Conservation (phyloP, 1,284 basidiomycete genomes). For the Mycosarcoma mackinlayi region DNA sequence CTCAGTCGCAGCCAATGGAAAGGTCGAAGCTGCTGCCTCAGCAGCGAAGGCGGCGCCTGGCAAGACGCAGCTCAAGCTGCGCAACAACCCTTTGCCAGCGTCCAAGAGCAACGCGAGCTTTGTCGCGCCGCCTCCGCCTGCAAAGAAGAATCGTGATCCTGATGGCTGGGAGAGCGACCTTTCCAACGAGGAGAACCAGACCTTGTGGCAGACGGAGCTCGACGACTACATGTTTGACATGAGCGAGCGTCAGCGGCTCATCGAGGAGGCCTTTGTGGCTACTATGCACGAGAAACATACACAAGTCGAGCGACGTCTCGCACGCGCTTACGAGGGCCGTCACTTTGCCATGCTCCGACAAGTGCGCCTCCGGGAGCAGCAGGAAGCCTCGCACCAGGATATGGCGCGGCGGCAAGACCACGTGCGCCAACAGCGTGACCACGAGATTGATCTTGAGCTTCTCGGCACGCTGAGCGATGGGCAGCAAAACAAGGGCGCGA, state of each 20-base stretch:
- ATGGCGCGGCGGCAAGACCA: slow-evolving; percentile 35
- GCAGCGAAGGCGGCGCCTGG: slow-evolving; percentile 15
- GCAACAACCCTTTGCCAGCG: slow-evolving; percentile 52
- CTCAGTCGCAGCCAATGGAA: slow-evolving; percentile 5
- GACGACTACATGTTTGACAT: slow-evolving; percentile 54
- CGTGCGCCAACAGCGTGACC: slow-evolving; percentile 50
- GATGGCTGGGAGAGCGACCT: slow-evolving; percentile 65
- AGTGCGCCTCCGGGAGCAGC: slow-evolving; percentile 41
- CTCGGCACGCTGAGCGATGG: slow-evolving; percentile 59
- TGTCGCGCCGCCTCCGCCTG: slow-evolving; percentile 46
- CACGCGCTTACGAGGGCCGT: slow-evolving; percentile 53
- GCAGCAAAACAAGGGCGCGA: slow-evolving; percentile 18
- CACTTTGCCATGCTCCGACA: slow-evolving; percentile 53
- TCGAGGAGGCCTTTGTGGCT: slow-evolving; percentile 51
- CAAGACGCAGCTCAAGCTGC: slow-evolving; percentile 47
- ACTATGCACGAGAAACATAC: slow-evolving; percentile 39
- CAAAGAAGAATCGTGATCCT: slow-evolving; percentile 45
- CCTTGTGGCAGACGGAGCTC: slow-evolving; percentile 56
- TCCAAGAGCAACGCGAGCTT: slow-evolving; percentile 42
- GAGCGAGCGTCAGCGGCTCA: slow-evolving; percentile 39
- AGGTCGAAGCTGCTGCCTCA: slow-evolving; percentile 3
- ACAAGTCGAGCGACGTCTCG: slow-evolving; percentile 51
- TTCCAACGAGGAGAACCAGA: slow-evolving; percentile 59
- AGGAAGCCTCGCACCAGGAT: slow-evolving; percentile 44
- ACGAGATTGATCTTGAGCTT: slow-evolving; percentile 64